Conservation (phyloP, 148 eudicot genomes). For the Amaranthus hypochondriacus region DNA sequence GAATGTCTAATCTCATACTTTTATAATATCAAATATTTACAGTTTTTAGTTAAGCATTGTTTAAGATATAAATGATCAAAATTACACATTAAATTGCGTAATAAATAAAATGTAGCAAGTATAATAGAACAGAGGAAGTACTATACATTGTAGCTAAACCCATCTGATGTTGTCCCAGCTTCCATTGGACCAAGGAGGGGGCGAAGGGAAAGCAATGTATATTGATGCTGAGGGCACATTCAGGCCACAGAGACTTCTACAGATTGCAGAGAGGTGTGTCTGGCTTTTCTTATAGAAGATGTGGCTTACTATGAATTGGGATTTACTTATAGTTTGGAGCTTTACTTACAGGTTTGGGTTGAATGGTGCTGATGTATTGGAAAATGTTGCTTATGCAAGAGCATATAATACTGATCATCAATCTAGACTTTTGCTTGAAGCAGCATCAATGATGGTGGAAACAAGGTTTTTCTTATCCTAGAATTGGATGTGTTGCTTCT, state of each 20-base stretch:
- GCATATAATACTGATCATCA: conserved; percentile 98
- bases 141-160: not conserved
- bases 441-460: conserved; percentile 99
- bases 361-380: conserved; percentile 90
- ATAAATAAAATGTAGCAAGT: no score
- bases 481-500: not conserved
- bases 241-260: conserved; percentile 92
- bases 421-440: conserved; percentile 97
- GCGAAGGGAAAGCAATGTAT: conserved; percentile 99
- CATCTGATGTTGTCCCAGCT: conserved; percentile 43
- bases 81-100: no score
- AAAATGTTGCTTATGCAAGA: conserved; percentile 96
- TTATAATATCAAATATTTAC: no score
- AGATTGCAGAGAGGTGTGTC: conserved; percentile 85
- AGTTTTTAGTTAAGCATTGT: no score
- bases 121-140: no score
- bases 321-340: not conserved
- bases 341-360: conserved; percentile 65
- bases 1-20: no score
- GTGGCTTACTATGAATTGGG: no score
- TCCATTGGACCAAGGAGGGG: conserved; percentile 96
- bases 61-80: no score
- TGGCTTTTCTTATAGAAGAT: conserved; percentile 9
- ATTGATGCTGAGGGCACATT: conserved; percentile 98
- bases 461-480: conserved; percentile 50